Conservation (phyloP, 768 basidiomycete species). For the Ramaria rubella region DNA sequence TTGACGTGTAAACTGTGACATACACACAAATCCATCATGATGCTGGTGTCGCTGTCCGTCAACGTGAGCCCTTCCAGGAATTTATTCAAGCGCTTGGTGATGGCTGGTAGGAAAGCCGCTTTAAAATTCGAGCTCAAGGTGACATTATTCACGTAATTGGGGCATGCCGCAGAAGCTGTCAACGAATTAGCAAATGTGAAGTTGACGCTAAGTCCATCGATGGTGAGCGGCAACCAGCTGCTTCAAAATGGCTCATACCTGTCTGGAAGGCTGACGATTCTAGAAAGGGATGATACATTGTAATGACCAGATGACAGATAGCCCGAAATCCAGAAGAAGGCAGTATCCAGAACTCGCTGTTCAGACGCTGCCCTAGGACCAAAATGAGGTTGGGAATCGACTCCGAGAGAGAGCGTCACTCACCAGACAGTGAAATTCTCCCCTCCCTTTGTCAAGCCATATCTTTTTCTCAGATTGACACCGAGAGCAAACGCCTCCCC, state of each 20-base stretch:
- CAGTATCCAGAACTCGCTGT: constrained; percentile 38
- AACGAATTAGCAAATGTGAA: constrained; percentile 38
- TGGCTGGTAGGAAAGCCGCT: constrained; percentile 26
- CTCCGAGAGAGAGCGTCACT: background rate
- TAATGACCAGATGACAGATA: constrained; percentile 40
- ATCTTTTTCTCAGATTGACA: constrained; percentile 32
- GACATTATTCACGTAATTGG: constrained; percentile 28
- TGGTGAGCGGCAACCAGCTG: background rate
- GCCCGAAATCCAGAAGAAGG: constrained; percentile 33
- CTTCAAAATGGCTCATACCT: background rate
- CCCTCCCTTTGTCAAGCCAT: constrained; percentile 35
- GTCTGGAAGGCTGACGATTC: constrained; percentile 36
- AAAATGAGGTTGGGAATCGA: background rate
- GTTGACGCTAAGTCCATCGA: constrained; percentile 25
- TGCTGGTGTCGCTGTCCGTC: constrained; percentile 30
- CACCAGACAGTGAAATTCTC: constrained; percentile 39
- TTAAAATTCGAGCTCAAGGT: constrained; percentile 27
- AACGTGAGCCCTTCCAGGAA: constrained; percentile 32
- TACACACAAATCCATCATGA: constrained; percentile 41
- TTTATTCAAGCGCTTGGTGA: constrained; percentile 31
- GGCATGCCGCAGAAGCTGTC: constrained; percentile 36
- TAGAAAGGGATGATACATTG: constrained; percentile 17
- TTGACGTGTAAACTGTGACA: background rate
- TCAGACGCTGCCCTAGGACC: constrained; percentile 34
- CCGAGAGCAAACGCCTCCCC: constrained; percentile 36